phyloP scores from a whole-genome alignment of 176 grass and related monocot species.

The Bonia amplexicaulis region DNA sequence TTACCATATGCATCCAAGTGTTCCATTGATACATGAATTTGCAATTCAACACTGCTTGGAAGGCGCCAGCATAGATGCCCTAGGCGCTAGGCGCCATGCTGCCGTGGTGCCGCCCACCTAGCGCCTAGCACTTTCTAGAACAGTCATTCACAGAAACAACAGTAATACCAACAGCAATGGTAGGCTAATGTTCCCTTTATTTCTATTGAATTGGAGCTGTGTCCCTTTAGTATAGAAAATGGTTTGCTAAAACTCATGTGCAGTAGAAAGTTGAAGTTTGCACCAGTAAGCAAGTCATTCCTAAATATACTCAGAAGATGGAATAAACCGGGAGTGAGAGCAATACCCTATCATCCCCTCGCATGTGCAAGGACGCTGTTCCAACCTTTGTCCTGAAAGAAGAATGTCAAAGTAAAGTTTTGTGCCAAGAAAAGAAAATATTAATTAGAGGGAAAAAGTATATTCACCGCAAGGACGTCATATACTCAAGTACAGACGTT shows the following conservation, averaged over 20 bases:
- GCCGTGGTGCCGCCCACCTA: background rate
- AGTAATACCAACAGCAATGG: background rate
- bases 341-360: constrained; percentile 4
- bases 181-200: background rate
- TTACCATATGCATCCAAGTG: background rate
- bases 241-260: background rate
- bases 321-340: background rate
- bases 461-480: background rate
- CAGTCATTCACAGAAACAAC: background rate
- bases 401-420: background rate
- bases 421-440: background rate
- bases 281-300: background rate
- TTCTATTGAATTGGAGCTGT: background rate
- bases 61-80: background rate
- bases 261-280: background rate
- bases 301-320: background rate
- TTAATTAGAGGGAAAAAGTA: background rate
- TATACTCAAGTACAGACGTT: background rate
- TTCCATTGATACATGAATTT: background rate
- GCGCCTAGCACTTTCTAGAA: background rate
- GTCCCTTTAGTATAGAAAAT: background rate
- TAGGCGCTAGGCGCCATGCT: background rate
- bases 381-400: constrained; percentile 22
- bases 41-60: background rate
- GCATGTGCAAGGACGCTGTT: background rate